A percentile compares a stretch with the other conserved stretches of the same genome.
Conservation (phyloP, 2,329 filamentous ascomycete genomes). For the Pyrenophora seminiperda region DNA sequence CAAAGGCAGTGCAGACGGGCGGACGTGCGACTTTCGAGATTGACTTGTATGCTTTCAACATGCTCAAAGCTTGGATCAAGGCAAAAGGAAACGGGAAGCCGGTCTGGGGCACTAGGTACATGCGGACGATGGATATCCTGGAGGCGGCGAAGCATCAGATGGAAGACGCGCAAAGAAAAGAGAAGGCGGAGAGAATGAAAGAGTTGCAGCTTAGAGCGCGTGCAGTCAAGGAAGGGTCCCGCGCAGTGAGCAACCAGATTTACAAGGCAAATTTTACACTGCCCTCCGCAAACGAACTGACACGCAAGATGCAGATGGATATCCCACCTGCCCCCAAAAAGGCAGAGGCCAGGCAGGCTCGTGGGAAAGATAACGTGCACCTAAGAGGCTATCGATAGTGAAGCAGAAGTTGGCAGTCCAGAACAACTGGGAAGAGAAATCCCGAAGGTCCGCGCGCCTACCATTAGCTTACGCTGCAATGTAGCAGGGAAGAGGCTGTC, state of each 20-base stretch:
- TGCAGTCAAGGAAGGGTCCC: neutral
- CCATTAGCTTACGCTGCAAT: too few species aligned
- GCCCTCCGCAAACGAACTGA: too few species aligned
- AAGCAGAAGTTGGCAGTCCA: too few species aligned
- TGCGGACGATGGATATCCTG: neutral
- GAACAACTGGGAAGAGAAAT: too few species aligned
- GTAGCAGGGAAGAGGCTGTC: too few species aligned
- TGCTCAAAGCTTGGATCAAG: slow-evolving; percentile 3
- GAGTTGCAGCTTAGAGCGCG: neutral
- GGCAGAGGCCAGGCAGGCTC: neutral
- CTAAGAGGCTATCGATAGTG: too few species aligned
- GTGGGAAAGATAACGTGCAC: too few species aligned
- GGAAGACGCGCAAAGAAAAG: neutral
- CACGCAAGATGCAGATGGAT: neutral
- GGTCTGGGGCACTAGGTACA: neutral
- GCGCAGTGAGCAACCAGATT: too few species aligned
- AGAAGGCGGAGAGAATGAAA: neutral
- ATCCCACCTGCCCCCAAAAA: neutral
- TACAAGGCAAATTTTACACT: too few species aligned
- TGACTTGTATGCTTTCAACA: slow-evolving; percentile 7
- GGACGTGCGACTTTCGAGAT: neutral
- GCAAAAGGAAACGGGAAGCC: neutral
- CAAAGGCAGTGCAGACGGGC: neutral
- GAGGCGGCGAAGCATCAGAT: neutral
- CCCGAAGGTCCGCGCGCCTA: too few species aligned